Percentiles rank a stretch among this genome's conserved stretches.
These are phyloP conservation scores for Nothophaeocryptopus gaeumannii DNA, from an alignment of 2,329 filamentous ascomycete species.

Conservation along the genomic window DNA sequence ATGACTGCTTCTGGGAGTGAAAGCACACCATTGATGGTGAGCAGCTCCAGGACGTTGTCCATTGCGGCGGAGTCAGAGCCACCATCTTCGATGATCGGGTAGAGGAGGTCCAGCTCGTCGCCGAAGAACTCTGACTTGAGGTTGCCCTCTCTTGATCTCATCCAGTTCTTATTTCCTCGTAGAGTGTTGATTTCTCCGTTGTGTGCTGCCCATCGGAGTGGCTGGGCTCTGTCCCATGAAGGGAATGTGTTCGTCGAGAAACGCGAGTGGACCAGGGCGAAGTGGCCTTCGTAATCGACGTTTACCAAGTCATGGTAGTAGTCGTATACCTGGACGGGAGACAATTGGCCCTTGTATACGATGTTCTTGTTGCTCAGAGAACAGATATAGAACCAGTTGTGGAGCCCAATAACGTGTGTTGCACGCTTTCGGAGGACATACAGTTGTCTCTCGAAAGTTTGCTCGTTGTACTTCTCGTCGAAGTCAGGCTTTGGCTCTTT, in stretches of 20 bases:
- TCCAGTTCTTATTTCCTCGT: constrained; percentile 99
- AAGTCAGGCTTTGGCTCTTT: constrained; percentile 76
- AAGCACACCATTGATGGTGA: constrained; percentile 92
- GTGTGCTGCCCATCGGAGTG: constrained; percentile 92
- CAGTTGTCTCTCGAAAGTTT: constrained; percentile 85
- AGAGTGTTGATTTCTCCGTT: constrained; percentile 99
- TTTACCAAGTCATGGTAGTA: constrained; percentile 97
- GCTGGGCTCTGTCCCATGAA: constrained; percentile 96
- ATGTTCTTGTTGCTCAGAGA: constrained; percentile 97
- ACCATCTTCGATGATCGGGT: constrained; percentile 93
- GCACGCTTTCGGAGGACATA: constrained; percentile 93
- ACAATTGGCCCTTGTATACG: constrained; percentile 96
- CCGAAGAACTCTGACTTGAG: constrained; percentile 91
- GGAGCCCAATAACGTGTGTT: constrained; percentile 88
- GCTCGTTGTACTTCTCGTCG: constrained; percentile 75
- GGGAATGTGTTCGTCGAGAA: constrained; percentile 99
- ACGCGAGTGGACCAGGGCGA: constrained; percentile 92
- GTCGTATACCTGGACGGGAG: constrained; percentile 92
- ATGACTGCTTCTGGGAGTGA: constrained; percentile 95
- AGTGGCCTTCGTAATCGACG: constrained; percentile 95
- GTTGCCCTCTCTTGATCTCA: constrained; percentile 92
- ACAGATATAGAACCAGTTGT: constrained; percentile 99
- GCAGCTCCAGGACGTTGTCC: constrained; percentile 90
- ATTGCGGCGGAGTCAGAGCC: constrained; percentile 96
- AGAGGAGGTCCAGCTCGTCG: constrained; percentile 84